Conservation (phyloP, 164 flowering plant species). For the Magnolia kwangsiensis region DNA sequence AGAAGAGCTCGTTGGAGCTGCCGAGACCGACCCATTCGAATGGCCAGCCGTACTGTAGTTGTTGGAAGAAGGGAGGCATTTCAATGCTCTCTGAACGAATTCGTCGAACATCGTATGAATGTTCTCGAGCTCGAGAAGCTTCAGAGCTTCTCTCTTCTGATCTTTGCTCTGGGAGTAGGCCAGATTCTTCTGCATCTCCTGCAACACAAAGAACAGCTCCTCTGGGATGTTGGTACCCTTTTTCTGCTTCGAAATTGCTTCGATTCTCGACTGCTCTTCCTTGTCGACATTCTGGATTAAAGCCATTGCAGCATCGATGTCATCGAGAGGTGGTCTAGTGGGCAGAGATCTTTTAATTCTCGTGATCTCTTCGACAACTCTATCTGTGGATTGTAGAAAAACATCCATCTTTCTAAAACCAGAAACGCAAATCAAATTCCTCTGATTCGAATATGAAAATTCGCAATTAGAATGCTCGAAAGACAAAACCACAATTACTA, state of each 20-base stretch:
- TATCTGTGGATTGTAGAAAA: slow-evolving; percentile 24
- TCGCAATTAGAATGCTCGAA: no score
- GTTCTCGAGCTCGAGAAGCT: slow-evolving; percentile 40
- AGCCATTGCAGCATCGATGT: slow-evolving; percentile 55
- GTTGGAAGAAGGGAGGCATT: slow-evolving; percentile 36
- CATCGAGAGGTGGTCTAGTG: slow-evolving; percentile 52
- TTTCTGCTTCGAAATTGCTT: slow-evolving; percentile 33
- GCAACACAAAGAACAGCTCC: slow-evolving; percentile 37
- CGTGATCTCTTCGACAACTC: slow-evolving; percentile 61
- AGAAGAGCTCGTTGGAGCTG: slow-evolving; percentile 10
- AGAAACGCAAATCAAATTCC: background rate
- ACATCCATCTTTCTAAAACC: slow-evolving; percentile 18
- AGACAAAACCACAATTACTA: background rate
- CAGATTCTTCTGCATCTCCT: slow-evolving; percentile 41
- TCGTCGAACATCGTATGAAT: slow-evolving; percentile 40
- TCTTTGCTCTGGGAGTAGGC: slow-evolving; percentile 36
- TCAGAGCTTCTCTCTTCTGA: slow-evolving; percentile 40
- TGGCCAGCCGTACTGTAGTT: slow-evolving; percentile 5
- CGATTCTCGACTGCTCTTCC: slow-evolving; percentile 54
- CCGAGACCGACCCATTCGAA: slow-evolving; percentile 15
- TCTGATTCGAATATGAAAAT: background rate
- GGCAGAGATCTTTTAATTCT: slow-evolving; percentile 68
- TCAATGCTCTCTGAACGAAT: slow-evolving; percentile 47
- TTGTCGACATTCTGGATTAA: slow-evolving; percentile 56
- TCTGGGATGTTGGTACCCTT: slow-evolving; percentile 33